Base-by-base conservation (phyloP, 202 grass and related monocot genomes). In the Bolboschoenoplectus hybrid region DNA sequence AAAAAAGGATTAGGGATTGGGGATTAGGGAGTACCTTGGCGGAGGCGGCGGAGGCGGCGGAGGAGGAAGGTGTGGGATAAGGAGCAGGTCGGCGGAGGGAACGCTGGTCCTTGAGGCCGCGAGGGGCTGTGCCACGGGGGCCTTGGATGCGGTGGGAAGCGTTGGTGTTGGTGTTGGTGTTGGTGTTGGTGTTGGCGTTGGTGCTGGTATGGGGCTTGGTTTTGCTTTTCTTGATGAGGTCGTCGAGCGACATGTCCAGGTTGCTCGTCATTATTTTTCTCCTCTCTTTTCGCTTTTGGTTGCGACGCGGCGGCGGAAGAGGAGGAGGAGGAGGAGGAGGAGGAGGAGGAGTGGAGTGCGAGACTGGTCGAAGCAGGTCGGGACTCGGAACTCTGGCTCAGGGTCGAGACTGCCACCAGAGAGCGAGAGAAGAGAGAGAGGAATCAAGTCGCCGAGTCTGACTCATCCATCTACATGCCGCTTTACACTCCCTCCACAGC, bases 171-270 rank as follows among this genome's bases (percentile, higher is more conserved):
- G 60, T 50, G 36, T 34, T 74, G 2, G 47, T 50, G 11, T 13
- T 19, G 44, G 60, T 50, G 36, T 34, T 74, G 2, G 67, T 50
- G 8, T 36, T 40, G 78, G 39, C 10, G 35, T 13, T 19, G 44
- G 60, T 50, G 36, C 16, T 74, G 2, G 47, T 50, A 13, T 55
- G 6, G 10, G 7, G 63, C 26, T 35, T 65, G 2, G 63, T 6
- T 58, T 91, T 92, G 82, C 90, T 97, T 51, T 89, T 97, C 47
- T 92, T 87, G 84, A 97, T 94, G 84, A 94, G 91, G 74, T 97
- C 92, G 40, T 94, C 92, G 17, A 97, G 94, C 7, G 94, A 91
- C 92, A 97, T 85, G 85, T 97, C 90, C 38, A 94, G 83, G 20
- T 85, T 32, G 55, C 79, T 91, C 84, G 89, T 65, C 91, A 92